Conservation (phyloP, 352 stramenopile genomes). For the Plasmopara muralis region DNA sequence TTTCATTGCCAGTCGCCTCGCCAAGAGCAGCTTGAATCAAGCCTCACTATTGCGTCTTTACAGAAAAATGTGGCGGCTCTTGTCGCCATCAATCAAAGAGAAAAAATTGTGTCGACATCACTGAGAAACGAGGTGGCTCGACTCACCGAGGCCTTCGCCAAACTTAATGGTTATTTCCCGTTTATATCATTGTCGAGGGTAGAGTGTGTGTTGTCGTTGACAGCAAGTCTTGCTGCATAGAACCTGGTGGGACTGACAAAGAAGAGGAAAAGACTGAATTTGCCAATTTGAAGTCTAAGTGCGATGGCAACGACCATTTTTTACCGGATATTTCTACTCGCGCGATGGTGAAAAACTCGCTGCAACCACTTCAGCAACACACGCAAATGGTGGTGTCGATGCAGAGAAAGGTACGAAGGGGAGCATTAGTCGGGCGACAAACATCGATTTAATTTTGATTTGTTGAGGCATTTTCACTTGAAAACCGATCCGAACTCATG, state of each 20-base stretch:
- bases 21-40: conserved; percentile 30
- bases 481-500: conserved; percentile 51
- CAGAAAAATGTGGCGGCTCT: conserved; percentile 48
- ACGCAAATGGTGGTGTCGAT: conserved; percentile 60
- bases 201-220: background rate
- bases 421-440: background rate
- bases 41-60: conserved; percentile 22
- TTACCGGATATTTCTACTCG: no score
- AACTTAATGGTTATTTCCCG: conserved; percentile 26
- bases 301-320: background rate
- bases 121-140: conserved; percentile 32
- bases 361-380: conserved; percentile 46
- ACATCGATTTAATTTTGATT: background rate
- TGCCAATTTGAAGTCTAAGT: conserved; percentile 21
- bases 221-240: conserved; percentile 15
- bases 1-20: conserved; percentile 23
- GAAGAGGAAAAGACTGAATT: conserved; percentile 34
- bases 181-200: background rate
- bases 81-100: conserved; percentile 35
- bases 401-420: conserved; percentile 43
- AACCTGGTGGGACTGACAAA: conserved; percentile 40
- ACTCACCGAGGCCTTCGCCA: conserved; percentile 26
- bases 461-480: conserved; percentile 45
- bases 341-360: conserved; percentile 12
- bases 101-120: conserved; percentile 37